A percentile compares a stretch with the other conserved stretches of the same genome.
phyloP scores from a whole-genome alignment of 371 early-diverging fungal genomes.

The Rhizopus delemar region DNA sequence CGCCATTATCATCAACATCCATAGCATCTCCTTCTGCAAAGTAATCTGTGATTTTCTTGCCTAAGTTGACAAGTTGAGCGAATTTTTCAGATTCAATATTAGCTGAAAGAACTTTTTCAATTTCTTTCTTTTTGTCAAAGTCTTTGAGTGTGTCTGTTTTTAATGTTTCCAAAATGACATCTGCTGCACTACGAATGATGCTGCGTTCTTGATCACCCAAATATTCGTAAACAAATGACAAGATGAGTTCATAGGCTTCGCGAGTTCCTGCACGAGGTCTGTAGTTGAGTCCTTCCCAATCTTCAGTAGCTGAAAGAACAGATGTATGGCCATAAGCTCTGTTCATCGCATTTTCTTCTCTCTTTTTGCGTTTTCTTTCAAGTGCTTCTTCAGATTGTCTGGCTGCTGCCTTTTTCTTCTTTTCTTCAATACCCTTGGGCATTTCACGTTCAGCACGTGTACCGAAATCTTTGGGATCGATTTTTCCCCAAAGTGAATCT shows the following conservation, averaged over 20 bases:
- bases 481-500: conserved; percentile 85
- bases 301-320: conserved; percentile 90
- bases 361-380: conserved; percentile 57
- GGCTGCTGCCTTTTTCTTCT: conserved; percentile 61
- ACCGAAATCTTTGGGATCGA: conserved; percentile 87
- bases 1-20: conserved; percentile 53
- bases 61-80: conserved; percentile 85
- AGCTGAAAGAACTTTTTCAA: conserved; percentile 58
- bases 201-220: conserved; percentile 91
- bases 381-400: conserved; percentile 47
- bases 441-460: conserved; percentile 72
- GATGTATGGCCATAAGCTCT: conserved; percentile 78
- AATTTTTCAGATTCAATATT: conserved; percentile 76
- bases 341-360: conserved; percentile 61
- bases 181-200: conserved; percentile 87
- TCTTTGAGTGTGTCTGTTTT: conserved; percentile 88
- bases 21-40: conserved; percentile 47
- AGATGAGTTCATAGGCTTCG: conserved; percentile 85
- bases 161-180: conserved; percentile 79
- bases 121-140: conserved; percentile 82
- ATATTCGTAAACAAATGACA: conserved; percentile 77
- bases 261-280: conserved; percentile 94
- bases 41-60: conserved; percentile 94
- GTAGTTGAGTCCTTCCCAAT: conserved; percentile 85
- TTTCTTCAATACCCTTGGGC: conserved; percentile 66